phyloP scores from a whole-genome alignment of 139 green algal species.

The Picochlorum sp. region DNA sequence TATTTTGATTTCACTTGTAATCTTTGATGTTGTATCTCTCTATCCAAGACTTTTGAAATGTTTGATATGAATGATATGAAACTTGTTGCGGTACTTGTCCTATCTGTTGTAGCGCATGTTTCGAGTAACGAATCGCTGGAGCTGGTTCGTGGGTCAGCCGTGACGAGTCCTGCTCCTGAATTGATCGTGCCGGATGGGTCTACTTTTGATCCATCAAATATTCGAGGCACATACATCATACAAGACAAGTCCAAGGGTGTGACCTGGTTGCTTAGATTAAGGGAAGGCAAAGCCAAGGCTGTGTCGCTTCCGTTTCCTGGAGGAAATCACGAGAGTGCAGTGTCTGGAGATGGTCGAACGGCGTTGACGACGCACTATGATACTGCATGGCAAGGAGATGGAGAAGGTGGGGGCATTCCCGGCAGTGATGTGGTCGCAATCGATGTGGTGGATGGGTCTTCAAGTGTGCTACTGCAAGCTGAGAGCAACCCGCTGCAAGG shows the following conservation, averaged over 20 bases:
- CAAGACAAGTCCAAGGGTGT: slow-evolving; percentile 3
- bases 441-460: neutral
- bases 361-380: neutral
- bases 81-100: too few relatives aligned
- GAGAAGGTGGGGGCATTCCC: neutral
- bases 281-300: neutral
- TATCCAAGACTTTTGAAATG: too few relatives aligned
- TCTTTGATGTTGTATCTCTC: too few relatives aligned
- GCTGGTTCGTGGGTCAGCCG: too few relatives aligned
- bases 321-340: neutral
- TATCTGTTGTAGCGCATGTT: too few relatives aligned
- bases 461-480: neutral
- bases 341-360: neutral
- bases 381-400: neutral
- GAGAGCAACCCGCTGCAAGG: neutral
- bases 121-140: too few relatives aligned
- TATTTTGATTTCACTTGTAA: too few relatives aligned
- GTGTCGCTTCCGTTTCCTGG: neutral
- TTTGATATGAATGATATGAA: too few relatives aligned
- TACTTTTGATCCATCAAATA: too few relatives aligned
- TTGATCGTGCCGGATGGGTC: too few relatives aligned
- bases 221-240: neutral
- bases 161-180: too few relatives aligned
- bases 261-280: neutral
- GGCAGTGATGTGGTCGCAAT: neutral